phyloP scores from a whole-genome alignment of 2,329 filamentous ascomycete species.

The Cladophialophora carrionii region DNA sequence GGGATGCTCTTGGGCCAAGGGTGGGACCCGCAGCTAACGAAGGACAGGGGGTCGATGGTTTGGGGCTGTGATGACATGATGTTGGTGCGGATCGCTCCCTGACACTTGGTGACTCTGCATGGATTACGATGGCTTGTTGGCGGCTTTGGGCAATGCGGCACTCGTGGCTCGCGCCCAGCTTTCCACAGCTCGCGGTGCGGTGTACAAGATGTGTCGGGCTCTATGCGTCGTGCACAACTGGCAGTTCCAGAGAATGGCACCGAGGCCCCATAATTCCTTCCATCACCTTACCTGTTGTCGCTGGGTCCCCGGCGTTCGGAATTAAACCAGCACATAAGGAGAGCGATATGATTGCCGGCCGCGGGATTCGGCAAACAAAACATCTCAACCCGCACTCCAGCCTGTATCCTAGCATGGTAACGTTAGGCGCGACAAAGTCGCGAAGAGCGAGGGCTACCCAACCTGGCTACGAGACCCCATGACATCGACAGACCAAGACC shows the following conservation, averaged over 20 bases:
- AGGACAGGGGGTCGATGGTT: constrained; percentile 11
- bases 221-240: constrained; percentile 18
- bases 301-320: constrained; percentile 10
- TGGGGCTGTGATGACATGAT: constrained; percentile 22
- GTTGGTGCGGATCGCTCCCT: constrained; percentile 13
- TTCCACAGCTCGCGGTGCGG: neutral
- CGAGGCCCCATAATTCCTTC: constrained; percentile 6
- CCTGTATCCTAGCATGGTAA: constrained; percentile 3
- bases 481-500: neutral
- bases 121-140: constrained; percentile 17
- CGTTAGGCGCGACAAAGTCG: constrained; percentile 18
- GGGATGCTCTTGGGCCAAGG: constrained; percentile 4
- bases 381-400: neutral
- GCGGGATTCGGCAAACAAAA: constrained; percentile 7
- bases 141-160: constrained; percentile 6
- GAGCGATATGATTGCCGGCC: neutral
- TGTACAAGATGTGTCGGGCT: constrained; percentile 4
- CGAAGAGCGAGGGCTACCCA: constrained; percentile 7
- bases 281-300: constrained; percentile 7
- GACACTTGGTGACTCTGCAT: constrained; percentile 19
- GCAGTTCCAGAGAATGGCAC: constrained; percentile 4
- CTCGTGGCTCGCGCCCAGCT: neutral
- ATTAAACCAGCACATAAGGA: neutral
- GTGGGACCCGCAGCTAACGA: constrained; percentile 11
- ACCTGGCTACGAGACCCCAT: neutral